A percentile compares a stretch with the other conserved stretches of the same genome.
phyloP scores from a whole-genome alignment of 305 asterid genomes.

The Caryopteris hybrid region DNA sequence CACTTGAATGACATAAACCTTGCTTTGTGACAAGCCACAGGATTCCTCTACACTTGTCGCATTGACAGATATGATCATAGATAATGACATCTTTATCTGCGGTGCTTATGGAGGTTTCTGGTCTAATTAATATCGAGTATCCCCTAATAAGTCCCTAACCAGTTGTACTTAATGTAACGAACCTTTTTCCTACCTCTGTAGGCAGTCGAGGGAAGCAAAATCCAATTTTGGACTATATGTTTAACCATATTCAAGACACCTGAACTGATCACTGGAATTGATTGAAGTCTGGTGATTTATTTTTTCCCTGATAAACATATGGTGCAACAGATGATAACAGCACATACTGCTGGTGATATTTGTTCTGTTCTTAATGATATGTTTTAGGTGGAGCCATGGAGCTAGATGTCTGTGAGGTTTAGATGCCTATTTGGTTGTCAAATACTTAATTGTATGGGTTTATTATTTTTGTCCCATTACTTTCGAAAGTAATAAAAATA shows the following conservation, averaged over 20 bases:
- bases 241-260: background rate
- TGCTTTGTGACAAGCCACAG: too few species aligned
- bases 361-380: background rate
- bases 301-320: background rate
- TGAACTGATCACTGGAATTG: background rate
- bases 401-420: background rate
- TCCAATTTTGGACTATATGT: background rate
- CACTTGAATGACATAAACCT: too few species aligned
- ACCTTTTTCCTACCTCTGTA: too few species aligned
- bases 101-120: too few species aligned
- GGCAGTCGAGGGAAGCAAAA: too few species aligned
- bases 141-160: too few species aligned
- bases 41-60: too few species aligned
- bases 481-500: background rate
- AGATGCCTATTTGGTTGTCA: background rate
- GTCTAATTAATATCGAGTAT: too few species aligned
- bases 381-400: background rate
- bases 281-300: background rate
- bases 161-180: too few species aligned
- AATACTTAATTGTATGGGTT: background rate
- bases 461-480: background rate
- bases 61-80: too few species aligned
- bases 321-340: background rate
- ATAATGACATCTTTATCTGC: too few species aligned
- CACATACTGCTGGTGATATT: background rate